Percentiles rank a stretch among this genome's conserved stretches.
phyloP scores from a whole-genome alignment of 108 stramenopile species.

The Fistulifera pelliculosa region DNA sequence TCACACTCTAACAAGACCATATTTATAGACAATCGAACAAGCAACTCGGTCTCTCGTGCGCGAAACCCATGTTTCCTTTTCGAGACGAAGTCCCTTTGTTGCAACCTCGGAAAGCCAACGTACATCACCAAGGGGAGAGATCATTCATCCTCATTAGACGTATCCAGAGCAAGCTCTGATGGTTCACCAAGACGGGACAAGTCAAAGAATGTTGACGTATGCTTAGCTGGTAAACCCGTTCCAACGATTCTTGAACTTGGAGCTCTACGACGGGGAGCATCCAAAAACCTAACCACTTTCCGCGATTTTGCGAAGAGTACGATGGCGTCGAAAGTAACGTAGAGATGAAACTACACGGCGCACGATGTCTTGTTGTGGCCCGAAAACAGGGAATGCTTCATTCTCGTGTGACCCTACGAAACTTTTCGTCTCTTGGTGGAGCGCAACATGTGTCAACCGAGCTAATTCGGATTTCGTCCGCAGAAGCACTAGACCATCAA shows the following conservation, averaged over 20 bases:
- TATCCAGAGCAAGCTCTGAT: background rate
- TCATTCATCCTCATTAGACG: background rate
- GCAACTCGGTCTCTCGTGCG: slow-evolving; percentile 10
- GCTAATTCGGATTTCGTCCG: slow-evolving; percentile 35
- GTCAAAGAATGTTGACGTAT: slow-evolving; percentile 1
- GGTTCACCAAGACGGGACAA: background rate
- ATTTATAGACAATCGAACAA: slow-evolving; percentile 27
- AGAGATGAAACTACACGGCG: slow-evolving; percentile 55
- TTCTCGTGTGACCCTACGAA: slow-evolving; percentile 6
- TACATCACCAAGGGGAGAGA: background rate
- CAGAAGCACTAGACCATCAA: slow-evolving; percentile 8
- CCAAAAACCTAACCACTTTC: slow-evolving; percentile 8
- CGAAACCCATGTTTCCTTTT: slow-evolving; percentile 31
- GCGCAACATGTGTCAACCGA: slow-evolving; percentile 45
- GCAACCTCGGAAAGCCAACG: slow-evolving; percentile 1
- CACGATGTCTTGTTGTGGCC: slow-evolving; percentile 45
- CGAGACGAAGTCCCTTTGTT: slow-evolving; percentile 31
- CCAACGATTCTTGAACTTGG: slow-evolving; percentile 39
- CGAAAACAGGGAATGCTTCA: slow-evolving; percentile 38
- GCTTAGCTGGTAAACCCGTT: slow-evolving; percentile 7
- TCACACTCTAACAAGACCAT: background rate
- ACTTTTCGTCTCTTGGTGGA: slow-evolving; percentile 45
- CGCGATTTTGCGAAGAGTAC: too few species aligned
- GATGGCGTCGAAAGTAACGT: slow-evolving; percentile 28
- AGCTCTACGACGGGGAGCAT: slow-evolving; percentile 26